These are phyloP conservation scores for Leptosphaerulina australis DNA, from an alignment of 2,329 filamentous ascomycete species.

Conservation along the genomic window DNA sequence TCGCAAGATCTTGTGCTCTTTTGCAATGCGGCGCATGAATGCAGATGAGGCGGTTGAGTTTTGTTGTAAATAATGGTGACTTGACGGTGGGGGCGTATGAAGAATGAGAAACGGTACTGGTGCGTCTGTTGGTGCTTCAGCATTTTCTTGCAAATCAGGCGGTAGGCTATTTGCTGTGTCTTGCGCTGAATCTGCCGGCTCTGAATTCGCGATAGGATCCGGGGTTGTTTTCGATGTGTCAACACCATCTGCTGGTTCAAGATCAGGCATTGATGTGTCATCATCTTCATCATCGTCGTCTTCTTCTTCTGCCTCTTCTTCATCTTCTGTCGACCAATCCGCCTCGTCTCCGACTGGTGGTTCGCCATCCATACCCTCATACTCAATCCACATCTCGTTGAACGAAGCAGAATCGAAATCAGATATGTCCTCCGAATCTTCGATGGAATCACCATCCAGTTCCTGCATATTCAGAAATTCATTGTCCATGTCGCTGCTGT, in stretches of 20 bases:
- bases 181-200: constrained; percentile 21
- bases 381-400: constrained; percentile 49
- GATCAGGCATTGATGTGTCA: constrained; percentile 40
- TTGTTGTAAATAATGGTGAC: constrained; percentile 50
- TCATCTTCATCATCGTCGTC: constrained; percentile 42
- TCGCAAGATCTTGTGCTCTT: constrained; percentile 64
- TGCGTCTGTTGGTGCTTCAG: constrained; percentile 12
- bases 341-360: constrained; percentile 39
- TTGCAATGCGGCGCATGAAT: constrained; percentile 58
- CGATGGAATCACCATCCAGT: constrained; percentile 38
- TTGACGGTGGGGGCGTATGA: constrained; percentile 41
- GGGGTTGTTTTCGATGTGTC: constrained; percentile 47
- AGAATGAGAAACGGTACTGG: constrained; percentile 45
- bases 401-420: constrained; percentile 44
- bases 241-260: constrained; percentile 22
- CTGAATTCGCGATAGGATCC: constrained; percentile 31
- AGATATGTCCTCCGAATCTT: constrained; percentile 40
- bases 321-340: constrained; percentile 48
- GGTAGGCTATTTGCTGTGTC: constrained; percentile 3
- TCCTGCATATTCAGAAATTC: constrained; percentile 33
- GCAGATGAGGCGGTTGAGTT: constrained; percentile 50
- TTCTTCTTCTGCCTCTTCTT: constrained; percentile 43
- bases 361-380: constrained; percentile 46
- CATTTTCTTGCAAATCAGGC: constrained; percentile 14
- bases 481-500: constrained; percentile 51